Base-by-base conservation (phyloP, 2,329 filamentous ascomycete genomes). In the Stenocarpella maydis region DNA sequence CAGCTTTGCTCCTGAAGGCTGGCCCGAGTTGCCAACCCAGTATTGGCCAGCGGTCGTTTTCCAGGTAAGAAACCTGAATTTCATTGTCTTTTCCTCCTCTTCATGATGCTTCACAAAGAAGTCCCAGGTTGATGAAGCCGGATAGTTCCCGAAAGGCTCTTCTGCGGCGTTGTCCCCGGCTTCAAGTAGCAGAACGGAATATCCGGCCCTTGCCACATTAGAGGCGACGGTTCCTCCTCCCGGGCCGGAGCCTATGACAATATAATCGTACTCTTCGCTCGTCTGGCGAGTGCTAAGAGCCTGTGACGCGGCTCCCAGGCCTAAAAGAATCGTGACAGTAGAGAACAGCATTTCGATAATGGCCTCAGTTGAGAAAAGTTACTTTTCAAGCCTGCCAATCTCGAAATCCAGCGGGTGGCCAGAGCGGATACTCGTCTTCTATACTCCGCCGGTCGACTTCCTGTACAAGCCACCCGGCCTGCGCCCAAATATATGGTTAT, bases 91-190 rank as follows among this genome's bases (percentile, higher is more conserved):
- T 4, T 69, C 63, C 21, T 77, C 75, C 68, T 83, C 77, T 69
- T 86, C 82, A 74, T 86, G 87, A 75, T 88, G 86, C 68, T 83
- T 82, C 69, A 88, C 85, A 71, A 83, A 88, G 76, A 85, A 87
- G 77, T 87, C 84, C 86, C 86, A 88, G n/a, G 63, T 65, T 3
- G 58, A 61, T 17, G 58, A 61, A 4, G 41, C 58, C 6, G 58
- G 58, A 17, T 61, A 61, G 58, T 15, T 14, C 9, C 58, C 58
- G 14, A 61, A 61, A 2, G 58, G 58, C 1, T 61, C 58, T 24
- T 61, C 41, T 21, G 58, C 19, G 6, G 58, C 58, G 9, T 34
- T 61, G 7, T 61, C 58, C 12, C 58, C 58, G 10, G 58, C 58
- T 10, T 61, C 58, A 8, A 61, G 19, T 1, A 61, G n/a, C 12